Conservation (phyloP, 768 basidiomycete genomes). For the Pulveroboletus sp. region DNA sequence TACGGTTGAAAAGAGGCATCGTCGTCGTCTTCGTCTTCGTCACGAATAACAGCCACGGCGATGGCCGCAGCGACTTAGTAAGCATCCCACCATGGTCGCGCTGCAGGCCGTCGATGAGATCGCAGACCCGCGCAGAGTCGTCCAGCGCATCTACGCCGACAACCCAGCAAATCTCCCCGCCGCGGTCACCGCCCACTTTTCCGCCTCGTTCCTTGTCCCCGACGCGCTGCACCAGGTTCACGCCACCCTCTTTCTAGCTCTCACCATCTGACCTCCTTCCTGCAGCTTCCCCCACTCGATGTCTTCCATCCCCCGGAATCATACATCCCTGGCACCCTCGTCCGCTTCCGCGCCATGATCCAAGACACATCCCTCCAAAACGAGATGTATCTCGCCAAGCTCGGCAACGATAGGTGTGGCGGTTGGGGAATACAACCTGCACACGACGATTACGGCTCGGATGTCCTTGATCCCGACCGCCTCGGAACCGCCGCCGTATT, state of each 20-base stretch:
- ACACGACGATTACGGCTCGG: conserved; percentile 12
- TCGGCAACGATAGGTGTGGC: conserved; percentile 44
- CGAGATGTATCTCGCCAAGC: conserved; percentile 64
- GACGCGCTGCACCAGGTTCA: conserved; percentile 20
- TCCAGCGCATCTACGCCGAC: conserved; percentile 46
- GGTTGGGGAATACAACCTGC: conserved; percentile 68
- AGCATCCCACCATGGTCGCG: conserved; percentile 46
- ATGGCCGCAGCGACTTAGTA: conserved; percentile 6
- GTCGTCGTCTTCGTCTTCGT: conserved; percentile 18
- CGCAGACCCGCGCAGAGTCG: conserved; percentile 43
- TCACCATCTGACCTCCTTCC: not conserved
- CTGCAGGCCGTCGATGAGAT: conserved; percentile 47
- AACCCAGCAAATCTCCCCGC: conserved; percentile 34
- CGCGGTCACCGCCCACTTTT: conserved; percentile 46
- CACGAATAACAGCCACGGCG: conserved; percentile 8
- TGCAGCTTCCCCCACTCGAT: conserved; percentile 58
- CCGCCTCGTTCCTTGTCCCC: conserved; percentile 37
- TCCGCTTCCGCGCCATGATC: conserved; percentile 73
- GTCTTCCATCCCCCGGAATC: conserved; percentile 44
- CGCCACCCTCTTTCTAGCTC: conserved; percentile 4
- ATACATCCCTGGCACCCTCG: conserved; percentile 52
- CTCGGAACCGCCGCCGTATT: conserved; percentile 60
- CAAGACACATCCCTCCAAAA: conserved; percentile 76
- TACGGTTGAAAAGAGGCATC: conserved; percentile 62
- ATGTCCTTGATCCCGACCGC: conserved; percentile 40